Base-by-base conservation (phyloP, 2,329 filamentous ascomycete genomes). In the Curvularia verruculosa region DNA sequence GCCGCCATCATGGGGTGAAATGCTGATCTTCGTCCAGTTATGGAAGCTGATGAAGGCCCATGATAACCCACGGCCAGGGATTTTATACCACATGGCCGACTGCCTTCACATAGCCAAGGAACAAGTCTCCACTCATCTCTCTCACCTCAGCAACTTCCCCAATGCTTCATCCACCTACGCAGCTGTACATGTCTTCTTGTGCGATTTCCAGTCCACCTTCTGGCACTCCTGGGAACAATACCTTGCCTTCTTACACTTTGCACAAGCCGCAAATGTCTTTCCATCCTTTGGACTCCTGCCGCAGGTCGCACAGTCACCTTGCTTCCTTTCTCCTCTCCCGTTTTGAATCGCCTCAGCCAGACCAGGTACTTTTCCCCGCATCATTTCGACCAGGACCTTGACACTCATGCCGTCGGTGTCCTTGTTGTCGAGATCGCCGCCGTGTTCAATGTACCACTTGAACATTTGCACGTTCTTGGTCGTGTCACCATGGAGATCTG, bases 331-430 rank as follows among this genome's bases (percentile, higher is more conserved):
- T 2, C 56, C 43, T 24, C 36, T 59, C 1, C 61, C 58, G 0
- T 54, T 26, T 21, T 54, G 36, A 15, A 66, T 29, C 12, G 53
- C 60, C 12, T 34, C 23, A 2, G 41, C 40, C 53, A 66, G 52
- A 9, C 29, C 53, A 8, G 59, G 57, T 10, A 64, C 57, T 18
- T 52, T 55, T 24, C 48, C 55, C 9, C 15, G 18, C 63, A 62
- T 58, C 57, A 63, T 63, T n/a, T 59, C 55, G 1, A 63, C 54
- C 50, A 66, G 23, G 19, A 47, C 53, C 39, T 52, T 56, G 43
- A 59, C 53, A 31, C 45, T 63, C 49, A 65, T 58, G 2, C 64
- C 64, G 49, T 66, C 62, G 3, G 51, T 56, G 18, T 66, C 64
- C 29, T 60, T 65, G 24, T 44, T 56, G 18, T 64, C 54, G 6